Percentiles rank a stretch among this genome's conserved stretches.
phyloP scores from a whole-genome alignment of 495 filamentous ascomycete species.

The Bombardia bombarda region DNA sequence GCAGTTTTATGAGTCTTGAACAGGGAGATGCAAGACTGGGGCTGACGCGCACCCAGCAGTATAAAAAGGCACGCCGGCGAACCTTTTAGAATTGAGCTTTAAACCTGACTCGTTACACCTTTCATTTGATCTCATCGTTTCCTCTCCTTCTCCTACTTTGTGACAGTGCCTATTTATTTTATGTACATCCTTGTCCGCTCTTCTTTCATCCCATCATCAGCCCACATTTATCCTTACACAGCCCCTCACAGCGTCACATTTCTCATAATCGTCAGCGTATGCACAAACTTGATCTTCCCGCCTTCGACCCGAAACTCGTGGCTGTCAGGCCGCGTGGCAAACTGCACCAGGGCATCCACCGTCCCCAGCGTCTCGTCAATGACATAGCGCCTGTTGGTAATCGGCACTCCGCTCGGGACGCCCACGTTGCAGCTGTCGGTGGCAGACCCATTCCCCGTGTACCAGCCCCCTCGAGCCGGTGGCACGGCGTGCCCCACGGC shows the following conservation, averaged over 20 bases:
- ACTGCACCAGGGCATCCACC: slow-evolving; percentile 32
- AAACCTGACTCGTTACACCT: neutral
- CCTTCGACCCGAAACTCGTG: slow-evolving; percentile 30
- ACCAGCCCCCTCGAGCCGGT: slow-evolving; percentile 36
- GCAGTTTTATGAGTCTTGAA: too few relatives aligned
- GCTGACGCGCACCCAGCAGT: too few relatives aligned
- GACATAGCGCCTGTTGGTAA: slow-evolving; percentile 13
- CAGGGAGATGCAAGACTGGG: too few relatives aligned
- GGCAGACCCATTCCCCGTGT: slow-evolving; percentile 19
- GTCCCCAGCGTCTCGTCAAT: slow-evolving; percentile 38
- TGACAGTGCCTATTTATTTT: too few relatives aligned
- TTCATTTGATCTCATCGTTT: neutral
- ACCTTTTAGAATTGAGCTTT: neutral
- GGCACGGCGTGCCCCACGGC: slow-evolving; percentile 34
- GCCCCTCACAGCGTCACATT: neutral
- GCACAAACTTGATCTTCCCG: slow-evolving; percentile 13
- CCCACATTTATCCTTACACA: neutral
- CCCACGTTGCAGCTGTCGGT: slow-evolving; percentile 26
- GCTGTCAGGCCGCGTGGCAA: slow-evolving; percentile 25
- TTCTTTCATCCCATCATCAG: neutral
- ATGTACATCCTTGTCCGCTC: neutral
- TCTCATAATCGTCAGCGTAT: neutral
- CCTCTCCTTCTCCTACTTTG: neutral
- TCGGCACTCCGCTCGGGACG: slow-evolving; percentile 18
- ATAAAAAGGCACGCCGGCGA: too few relatives aligned